phyloP scores from a whole-genome alignment of 192 early-diverging fungal genomes.

The Podila epicladia region DNA sequence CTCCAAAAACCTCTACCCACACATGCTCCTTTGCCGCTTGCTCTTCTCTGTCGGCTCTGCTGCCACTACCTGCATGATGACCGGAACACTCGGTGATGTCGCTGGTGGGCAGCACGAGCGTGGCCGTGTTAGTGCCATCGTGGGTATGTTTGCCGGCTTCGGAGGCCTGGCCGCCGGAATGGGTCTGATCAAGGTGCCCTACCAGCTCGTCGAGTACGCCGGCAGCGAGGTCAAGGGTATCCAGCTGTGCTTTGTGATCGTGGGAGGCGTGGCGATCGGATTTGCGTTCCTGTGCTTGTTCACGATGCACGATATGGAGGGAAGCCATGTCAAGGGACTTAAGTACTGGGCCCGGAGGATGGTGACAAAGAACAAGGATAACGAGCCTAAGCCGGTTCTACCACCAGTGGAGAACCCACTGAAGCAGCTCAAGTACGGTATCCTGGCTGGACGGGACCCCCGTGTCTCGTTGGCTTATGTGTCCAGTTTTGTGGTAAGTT shows the following conservation, averaged over 20 bases:
- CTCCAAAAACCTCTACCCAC: slow-evolving; percentile 65
- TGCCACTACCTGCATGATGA: slow-evolving; percentile 72
- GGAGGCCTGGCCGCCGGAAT: slow-evolving; percentile 69
- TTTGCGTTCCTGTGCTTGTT: slow-evolving; percentile 46
- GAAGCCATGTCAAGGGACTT: background rate
- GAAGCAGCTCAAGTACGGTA: slow-evolving; percentile 57
- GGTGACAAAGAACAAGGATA: background rate
- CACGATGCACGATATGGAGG: slow-evolving; percentile 33
- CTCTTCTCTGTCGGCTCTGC: slow-evolving; percentile 77
- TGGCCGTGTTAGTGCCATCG: slow-evolving; percentile 60
- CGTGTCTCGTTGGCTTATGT: slow-evolving; percentile 69
- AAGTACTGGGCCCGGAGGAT: background rate
- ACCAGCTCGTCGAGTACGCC: slow-evolving; percentile 13
- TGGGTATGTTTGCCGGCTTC: slow-evolving; percentile 67
- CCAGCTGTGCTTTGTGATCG: slow-evolving; percentile 25
- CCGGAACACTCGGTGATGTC: slow-evolving; percentile 70
- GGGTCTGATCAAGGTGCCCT: slow-evolving; percentile 52
- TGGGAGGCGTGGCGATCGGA: slow-evolving; percentile 47
- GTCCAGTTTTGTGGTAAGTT: slow-evolving; percentile 67
- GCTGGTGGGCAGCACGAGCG: slow-evolving; percentile 53
- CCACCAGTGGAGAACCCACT: slow-evolving; percentile 6
- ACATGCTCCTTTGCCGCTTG: slow-evolving; percentile 65
- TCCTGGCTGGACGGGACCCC: slow-evolving; percentile 67
- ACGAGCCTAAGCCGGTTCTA: background rate
- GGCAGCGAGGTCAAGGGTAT: slow-evolving; percentile 32